phyloP scores from a whole-genome alignment of 2,329 filamentous ascomycete species.

The Pseudogymnoascus sp. region DNA sequence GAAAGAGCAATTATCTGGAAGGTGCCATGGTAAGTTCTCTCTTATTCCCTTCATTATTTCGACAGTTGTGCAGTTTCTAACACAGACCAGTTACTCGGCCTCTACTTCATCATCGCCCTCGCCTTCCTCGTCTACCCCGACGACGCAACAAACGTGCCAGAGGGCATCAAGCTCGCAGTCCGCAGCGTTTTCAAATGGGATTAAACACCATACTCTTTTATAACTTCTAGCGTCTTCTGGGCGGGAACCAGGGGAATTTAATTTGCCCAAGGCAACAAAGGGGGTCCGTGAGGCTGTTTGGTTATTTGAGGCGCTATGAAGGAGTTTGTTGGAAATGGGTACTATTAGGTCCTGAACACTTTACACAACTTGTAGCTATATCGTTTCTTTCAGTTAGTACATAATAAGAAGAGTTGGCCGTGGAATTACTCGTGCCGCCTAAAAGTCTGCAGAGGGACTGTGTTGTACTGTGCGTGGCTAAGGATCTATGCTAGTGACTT shows the following conservation, averaged over 20 bases:
- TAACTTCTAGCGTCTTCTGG: not conserved
- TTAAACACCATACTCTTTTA: not conserved
- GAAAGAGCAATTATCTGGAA: slow-evolving; percentile 76
- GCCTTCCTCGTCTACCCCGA: slow-evolving; percentile 54
- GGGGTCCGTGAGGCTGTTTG: not conserved
- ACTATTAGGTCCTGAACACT: not conserved
- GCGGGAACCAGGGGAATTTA: not conserved
- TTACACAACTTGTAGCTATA: slow-evolving; percentile 1
- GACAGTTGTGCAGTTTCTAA: not conserved
- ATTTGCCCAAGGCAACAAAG: not conserved
- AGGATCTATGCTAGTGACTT: not conserved
- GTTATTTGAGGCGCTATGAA: not conserved
- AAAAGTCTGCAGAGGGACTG: too few species aligned
- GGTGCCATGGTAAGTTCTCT: slow-evolving; percentile 53
- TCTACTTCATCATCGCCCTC: slow-evolving; percentile 49
- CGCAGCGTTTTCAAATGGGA: not conserved
- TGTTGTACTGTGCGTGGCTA: too few species aligned
- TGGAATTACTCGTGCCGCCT: not conserved
- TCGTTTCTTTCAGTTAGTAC: not conserved
- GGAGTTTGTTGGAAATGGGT: not conserved
- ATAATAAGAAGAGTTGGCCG: not conserved
- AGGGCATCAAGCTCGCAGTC: not conserved
- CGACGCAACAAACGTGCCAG: slow-evolving; percentile 25
- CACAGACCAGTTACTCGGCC: slow-evolving; percentile 21
- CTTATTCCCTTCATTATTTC: not conserved